Percentiles rank a stretch among this genome's conserved stretches.
phyloP scores from a whole-genome alignment of 169 alveolate genomes.

The Perkinsus olseni region DNA sequence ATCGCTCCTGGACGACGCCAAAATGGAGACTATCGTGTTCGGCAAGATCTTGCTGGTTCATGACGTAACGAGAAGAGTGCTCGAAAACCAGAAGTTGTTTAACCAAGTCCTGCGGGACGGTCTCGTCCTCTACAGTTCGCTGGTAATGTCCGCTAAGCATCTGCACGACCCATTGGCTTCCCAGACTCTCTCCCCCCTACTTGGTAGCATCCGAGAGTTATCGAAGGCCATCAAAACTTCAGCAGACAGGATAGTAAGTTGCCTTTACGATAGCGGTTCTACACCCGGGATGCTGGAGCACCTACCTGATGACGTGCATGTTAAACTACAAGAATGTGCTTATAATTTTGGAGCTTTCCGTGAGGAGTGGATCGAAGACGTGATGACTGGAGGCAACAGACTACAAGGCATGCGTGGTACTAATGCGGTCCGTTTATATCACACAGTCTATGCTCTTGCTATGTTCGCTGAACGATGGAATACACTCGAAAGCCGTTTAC shows the following conservation, averaged over 20 bases:
- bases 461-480: neutral
- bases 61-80: neutral
- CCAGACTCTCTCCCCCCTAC: neutral
- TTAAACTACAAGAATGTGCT: neutral
- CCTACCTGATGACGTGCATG: neutral
- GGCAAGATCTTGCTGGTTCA: neutral
- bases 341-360: neutral
- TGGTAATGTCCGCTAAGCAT: neutral
- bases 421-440: neutral
- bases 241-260: neutral
- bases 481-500: neutral
- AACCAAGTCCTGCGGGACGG: neutral
- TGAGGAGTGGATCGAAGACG: neutral
- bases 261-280: neutral
- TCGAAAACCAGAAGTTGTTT: neutral
- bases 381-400: neutral
- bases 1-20: neutral
- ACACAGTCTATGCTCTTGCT: neutral
- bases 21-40: neutral
- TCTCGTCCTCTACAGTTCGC: neutral
- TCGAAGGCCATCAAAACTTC: neutral
- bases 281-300: neutral
- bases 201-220: neutral
- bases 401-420: neutral
- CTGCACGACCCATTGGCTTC: neutral